Conservation (phyloP, 257 asterid species). For the Schizonepeta tenuifolia region DNA sequence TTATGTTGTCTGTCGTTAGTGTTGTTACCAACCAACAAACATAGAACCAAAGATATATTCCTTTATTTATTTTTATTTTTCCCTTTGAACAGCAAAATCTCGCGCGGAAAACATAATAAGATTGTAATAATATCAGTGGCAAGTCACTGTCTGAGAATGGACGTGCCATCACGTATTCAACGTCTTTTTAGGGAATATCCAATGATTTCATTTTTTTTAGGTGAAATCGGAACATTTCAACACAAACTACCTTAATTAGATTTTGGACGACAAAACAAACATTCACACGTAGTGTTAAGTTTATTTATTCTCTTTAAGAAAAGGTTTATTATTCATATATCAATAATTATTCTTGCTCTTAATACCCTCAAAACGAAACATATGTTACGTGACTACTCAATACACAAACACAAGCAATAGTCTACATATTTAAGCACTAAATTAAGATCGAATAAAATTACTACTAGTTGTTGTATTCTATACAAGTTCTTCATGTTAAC, state of each 20-base stretch:
- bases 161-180: conserved; percentile 28
- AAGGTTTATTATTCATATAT: no score
- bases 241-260: background rate
- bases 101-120: background rate
- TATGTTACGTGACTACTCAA: no score
- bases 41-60: conserved; percentile 15
- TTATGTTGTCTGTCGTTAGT: background rate
- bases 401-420: no score
- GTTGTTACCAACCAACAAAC: background rate
- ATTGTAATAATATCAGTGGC: background rate
- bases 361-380: no score
- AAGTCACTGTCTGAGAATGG: conserved; percentile 16
- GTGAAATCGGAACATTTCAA: background rate
- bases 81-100: background rate
- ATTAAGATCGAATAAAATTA: no score
- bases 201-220: background rate
- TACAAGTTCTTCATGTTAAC: no score
- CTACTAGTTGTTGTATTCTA: no score
- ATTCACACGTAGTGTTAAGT: background rate
- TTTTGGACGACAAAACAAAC: background rate
- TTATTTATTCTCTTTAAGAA: no score
- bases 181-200: background rate
- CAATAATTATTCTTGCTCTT: background rate
- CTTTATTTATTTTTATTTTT: background rate
- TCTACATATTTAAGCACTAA: no score